phyloP scores from a whole-genome alignment of 2,329 filamentous ascomycete species.

The Trichoderma koningiopsis region DNA sequence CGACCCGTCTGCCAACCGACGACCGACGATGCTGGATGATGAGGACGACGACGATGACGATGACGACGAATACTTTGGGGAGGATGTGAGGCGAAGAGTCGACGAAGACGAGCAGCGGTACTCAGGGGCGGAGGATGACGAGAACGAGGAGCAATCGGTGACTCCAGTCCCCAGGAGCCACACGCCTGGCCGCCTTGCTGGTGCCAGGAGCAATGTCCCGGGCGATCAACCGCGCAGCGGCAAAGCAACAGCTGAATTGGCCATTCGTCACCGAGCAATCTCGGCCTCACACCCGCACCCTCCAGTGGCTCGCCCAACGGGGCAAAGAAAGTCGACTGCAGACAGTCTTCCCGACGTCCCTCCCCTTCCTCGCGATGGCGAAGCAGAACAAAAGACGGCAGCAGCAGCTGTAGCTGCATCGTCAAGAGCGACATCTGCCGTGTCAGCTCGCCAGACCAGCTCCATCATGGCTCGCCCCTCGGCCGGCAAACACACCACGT shows the following conservation, averaged over 20 bases:
- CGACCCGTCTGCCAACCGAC: slow-evolving; percentile 36
- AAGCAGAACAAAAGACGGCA: slow-evolving; percentile 21
- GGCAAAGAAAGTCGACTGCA: slow-evolving; percentile 35
- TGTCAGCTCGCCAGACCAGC: slow-evolving; percentile 28
- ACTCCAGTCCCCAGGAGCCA: slow-evolving; percentile 56
- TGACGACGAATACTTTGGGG: slow-evolving; percentile 21
- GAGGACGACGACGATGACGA: slow-evolving; percentile 43
- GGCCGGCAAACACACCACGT: slow-evolving; percentile 49
- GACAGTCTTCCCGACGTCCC: slow-evolving; percentile 44
- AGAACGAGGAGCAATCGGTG: slow-evolving; percentile 17
- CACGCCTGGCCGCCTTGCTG: slow-evolving; percentile 62
- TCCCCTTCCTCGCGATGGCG: slow-evolving; percentile 38
- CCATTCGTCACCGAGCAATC: slow-evolving; percentile 58
- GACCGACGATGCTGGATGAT: slow-evolving; percentile 33
- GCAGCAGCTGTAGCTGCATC: slow-evolving; percentile 23
- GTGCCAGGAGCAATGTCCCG: slow-evolving; percentile 54
- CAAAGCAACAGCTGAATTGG: slow-evolving; percentile 48
- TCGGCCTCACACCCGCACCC: slow-evolving; percentile 46
- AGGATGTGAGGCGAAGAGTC: not conserved
- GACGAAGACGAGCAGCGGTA: slow-evolving; percentile 28
- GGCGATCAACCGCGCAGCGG: slow-evolving; percentile 50
- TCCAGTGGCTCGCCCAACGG: slow-evolving; percentile 28
- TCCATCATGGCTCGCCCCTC: slow-evolving; percentile 34
- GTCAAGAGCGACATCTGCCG: slow-evolving; percentile 31
- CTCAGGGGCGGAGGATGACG: not conserved